phyloP scores from a whole-genome alignment of 83 land plant species.

The Larix sibirica region DNA sequence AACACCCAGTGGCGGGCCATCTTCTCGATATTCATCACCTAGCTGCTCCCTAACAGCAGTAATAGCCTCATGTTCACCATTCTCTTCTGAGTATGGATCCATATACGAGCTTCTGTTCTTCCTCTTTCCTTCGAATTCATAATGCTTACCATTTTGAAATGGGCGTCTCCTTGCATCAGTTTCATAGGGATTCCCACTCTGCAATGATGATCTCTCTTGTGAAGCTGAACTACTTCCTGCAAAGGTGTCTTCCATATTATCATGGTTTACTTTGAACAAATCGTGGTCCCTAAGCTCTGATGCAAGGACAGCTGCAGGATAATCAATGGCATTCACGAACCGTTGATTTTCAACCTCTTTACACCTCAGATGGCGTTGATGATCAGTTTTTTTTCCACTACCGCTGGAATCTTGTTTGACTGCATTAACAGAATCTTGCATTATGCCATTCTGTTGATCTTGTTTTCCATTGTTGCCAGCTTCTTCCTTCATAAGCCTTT shows the following conservation, averaged over 20 bases:
- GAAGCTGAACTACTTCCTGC: constrained; percentile 43
- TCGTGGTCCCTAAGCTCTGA: constrained; percentile 20
- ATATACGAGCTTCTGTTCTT: constrained; percentile 2
- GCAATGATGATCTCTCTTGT: constrained; percentile 21
- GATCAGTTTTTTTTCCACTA: constrained; percentile 49
- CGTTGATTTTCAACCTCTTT: constrained; percentile 48
- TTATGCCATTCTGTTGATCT: constrained; percentile 36
- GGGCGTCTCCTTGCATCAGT: neutral
- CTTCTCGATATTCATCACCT: constrained; percentile 66
- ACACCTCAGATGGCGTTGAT: constrained; percentile 18
- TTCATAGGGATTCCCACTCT: constrained; percentile 12
- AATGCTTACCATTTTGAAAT: neutral
- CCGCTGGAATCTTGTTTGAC: constrained; percentile 55
- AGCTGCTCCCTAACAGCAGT: constrained; percentile 71
- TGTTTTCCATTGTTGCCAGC: constrained; percentile 22
- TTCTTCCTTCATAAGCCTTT: constrained; percentile 44
- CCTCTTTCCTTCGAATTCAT: constrained; percentile 15
- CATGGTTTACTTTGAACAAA: neutral
- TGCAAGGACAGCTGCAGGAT: constrained; percentile 19
- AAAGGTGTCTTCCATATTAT: constrained; percentile 32
- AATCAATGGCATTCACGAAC: constrained; percentile 18
- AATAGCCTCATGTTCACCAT: constrained; percentile 57
- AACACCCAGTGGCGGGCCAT: constrained; percentile 75
- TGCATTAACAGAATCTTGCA: constrained; percentile 45
- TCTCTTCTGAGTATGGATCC: constrained; percentile 31